Base-by-base conservation (phyloP, 176 grass and related monocot genomes). In the Secale cereale region DNA sequence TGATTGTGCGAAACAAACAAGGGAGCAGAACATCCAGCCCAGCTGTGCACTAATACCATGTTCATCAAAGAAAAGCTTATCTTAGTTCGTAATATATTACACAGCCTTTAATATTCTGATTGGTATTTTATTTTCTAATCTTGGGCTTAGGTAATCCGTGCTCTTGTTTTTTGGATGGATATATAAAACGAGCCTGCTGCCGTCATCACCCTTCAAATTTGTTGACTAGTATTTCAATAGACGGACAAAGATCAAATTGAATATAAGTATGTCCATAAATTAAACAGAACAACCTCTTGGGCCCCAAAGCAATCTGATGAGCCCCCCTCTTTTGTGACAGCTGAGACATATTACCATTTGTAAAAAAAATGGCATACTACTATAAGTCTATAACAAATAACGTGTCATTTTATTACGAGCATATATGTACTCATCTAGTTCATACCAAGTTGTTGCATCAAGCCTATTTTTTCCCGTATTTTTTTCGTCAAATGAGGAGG, bases 381-480 rank as follows among this genome's bases (percentile, higher is more conserved):
- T 36, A 36, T 11, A n/a, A n/a, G n/a, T n/a, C 39, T 11, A 41
- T 43, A 43, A 43, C 40, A 43, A 43, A 43, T 35, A 79, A 46
- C 74, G 46, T 33, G 72, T 33, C 66, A 45, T 79, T 90, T 83
- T 28, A 74, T 86, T 33, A 35, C 28, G 33, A 84, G 76, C 22
- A 23, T 45, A 65, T 60, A 59, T 14, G 79, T 59, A 66, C 79
- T 41, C 74, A 90, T 63, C 25, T 68, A 67, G 9, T 81, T 57
- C 41, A 59, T 79, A 19, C 3, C 61, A 77, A 76, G 35, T 70
- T 62, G 6, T 40, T 52, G 61, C 62, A 70, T 54, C n/a, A 81
- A 78, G 1, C 19, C 19, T 50, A 37, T 70, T 50, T 56, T 17
- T 39, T 30, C 23, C 28, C 19, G 2, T 0, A 1, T 3, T 57